These are phyloP conservation scores for Podospora pseudopauciseta DNA, from an alignment of 495 filamentous ascomycete genomes.

Conservation along the genomic window DNA sequence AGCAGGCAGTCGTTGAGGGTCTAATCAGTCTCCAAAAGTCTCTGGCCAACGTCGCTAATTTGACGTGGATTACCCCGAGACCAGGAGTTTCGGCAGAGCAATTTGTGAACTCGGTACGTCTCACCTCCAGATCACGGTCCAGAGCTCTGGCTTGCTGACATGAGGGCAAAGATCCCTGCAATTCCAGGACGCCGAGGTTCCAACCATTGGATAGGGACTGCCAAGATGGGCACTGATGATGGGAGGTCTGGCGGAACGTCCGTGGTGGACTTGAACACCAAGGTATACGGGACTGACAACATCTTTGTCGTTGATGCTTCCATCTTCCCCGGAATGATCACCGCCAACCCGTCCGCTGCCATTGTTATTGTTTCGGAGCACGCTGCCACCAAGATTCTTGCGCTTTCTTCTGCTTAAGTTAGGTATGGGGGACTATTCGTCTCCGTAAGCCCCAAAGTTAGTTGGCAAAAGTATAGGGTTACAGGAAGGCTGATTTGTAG, in stretches of 20 bases:
- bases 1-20: conserved; percentile 46
- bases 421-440: too few relatives aligned
- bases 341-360: conserved; percentile 55
- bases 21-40: conserved; percentile 56
- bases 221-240: conserved; percentile 63
- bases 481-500: too few relatives aligned
- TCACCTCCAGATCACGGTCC: not conserved
- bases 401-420: conserved; percentile 12
- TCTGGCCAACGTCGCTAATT: conserved; percentile 46
- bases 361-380: conserved; percentile 56
- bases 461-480: too few relatives aligned
- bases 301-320: conserved; percentile 61
- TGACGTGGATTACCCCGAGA: conserved; percentile 52
- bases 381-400: conserved; percentile 40
- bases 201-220: conserved; percentile 63
- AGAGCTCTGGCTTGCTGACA: not conserved
- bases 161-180: conserved; percentile 33
- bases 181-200: conserved; percentile 55
- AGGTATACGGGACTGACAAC: conserved; percentile 69
- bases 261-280: conserved; percentile 63
- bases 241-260: conserved; percentile 57
- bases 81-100: conserved; percentile 48
- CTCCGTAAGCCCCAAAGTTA: too few relatives aligned
- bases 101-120: conserved; percentile 46
- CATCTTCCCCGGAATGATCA: conserved; percentile 57